Conservation (phyloP, 2,329 filamentous ascomycete species). For the Colletotrichum sp. region DNA sequence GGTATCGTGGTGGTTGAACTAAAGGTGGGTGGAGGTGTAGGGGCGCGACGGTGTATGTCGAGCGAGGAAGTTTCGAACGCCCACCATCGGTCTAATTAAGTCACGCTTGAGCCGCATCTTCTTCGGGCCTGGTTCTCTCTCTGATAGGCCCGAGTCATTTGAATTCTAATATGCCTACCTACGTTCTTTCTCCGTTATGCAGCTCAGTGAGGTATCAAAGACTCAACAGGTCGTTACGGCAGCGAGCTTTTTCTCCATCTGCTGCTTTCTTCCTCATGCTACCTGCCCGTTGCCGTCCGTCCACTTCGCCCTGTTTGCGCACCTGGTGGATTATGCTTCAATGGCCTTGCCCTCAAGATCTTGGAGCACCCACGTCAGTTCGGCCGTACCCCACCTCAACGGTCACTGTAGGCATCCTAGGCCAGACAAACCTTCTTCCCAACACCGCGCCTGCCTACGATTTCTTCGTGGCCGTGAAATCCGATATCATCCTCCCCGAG, state of each 20-base stretch:
- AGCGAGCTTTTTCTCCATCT: not conserved
- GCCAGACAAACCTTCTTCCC: not conserved
- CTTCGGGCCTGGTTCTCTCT: constrained; percentile 2
- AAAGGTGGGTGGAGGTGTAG: constrained; percentile 25
- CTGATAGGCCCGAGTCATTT: constrained; percentile 25
- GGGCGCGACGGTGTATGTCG: constrained; percentile 15
- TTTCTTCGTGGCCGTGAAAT: not conserved
- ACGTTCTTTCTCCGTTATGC: not conserved
- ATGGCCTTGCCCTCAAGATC: not conserved
- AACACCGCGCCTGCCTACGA: not conserved
- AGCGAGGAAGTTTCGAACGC: constrained; percentile 17
- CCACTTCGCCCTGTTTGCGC: not conserved
- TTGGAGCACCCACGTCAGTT: constrained; percentile 5
- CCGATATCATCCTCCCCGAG: not conserved
- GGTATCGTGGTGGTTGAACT: constrained; percentile 27
- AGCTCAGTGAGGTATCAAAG: not conserved
- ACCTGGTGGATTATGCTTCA: not conserved
- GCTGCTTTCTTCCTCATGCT: not conserved
- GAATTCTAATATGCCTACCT: constrained; percentile 12
- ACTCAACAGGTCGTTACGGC: not conserved
- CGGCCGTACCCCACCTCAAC: constrained; percentile 9
- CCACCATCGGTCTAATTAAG: constrained; percentile 20
- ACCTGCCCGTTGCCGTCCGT: not conserved
- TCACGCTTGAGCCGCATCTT: constrained; percentile 22
- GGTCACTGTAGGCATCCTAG: constrained; percentile 3